Base-by-base conservation (phyloP, 1,139 yeast species). In the Magnusiomyces suaveolens region DNA sequence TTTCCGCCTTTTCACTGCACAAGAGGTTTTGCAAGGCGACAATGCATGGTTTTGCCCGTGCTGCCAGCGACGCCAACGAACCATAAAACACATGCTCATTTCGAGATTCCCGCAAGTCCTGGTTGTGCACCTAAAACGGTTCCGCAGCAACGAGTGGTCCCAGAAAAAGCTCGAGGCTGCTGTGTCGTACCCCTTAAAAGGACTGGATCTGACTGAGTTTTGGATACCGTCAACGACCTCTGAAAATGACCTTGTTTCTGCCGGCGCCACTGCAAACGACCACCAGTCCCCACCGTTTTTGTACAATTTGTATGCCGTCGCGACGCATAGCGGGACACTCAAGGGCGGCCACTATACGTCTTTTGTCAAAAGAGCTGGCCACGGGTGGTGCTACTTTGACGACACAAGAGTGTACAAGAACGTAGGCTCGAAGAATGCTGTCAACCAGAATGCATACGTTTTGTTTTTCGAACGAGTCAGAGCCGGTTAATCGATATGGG, bases 311-410 rank as follows among this genome's bases (percentile, higher is more conserved):
- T 87, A 83, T 62, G 95, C 86, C 0, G 95, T 90, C 36, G 92
- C 90, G n/a, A 86, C 87, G 62, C 98, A 92, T 69, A 79, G 75
- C 59, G 97, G 98, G 1, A 73, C 80, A 2, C 73, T 90, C 51
- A 80, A 84, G 50, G 88, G 95, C 1, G 97, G 98, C 0, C 98
- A 92, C 69, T 92, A 92, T 68, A 92, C 97, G 0, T 77, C 96
- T 0, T 85, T 82, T 64, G 95, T 88, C 1, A 74, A 82, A 62
- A 86, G 87, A 62, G 79, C 80, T 24, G 73, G 73, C 50, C 72
- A 77, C 52, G 80, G 78, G 20, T 87, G 95, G 95, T 80, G 87
- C 58, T 78, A 80, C 59, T 87, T 83, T 66, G 95, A 87, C 66
- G 96, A 87, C 66, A 77, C 86, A 0, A 76, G 74, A 54, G 80